Base-by-base conservation (phyloP, 164 flowering plant species). In the Aristolochia fimbriata region DNA sequence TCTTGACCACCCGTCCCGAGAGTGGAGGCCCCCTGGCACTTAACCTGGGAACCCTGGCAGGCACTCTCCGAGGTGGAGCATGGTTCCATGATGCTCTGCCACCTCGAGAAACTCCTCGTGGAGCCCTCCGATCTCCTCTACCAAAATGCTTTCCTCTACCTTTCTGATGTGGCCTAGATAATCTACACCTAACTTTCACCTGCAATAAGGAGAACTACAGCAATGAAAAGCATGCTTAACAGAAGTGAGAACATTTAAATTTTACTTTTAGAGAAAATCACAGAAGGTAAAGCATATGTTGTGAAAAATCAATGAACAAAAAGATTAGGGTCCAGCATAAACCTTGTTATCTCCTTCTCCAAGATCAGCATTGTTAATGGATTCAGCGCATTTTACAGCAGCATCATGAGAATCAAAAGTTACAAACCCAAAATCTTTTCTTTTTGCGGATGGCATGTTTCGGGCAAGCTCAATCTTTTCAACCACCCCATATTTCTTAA, bases 271-370 rank as follows among this genome's bases (percentile, higher is more conserved):
- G n/a, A 56, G 1, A 30, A 33, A 15, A 30, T 16, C 31, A 6
- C 30, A 13, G 15, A 30, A 56, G 16, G 2, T 10, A 16, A 30
- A 3, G 21, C 59, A 23, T 15, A 56, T 56, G 30, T 21, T 54
- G 31, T 24, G 23, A 37, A 49, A 49, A 49, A 54, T 22, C 17
- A 21, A 54, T 54, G 23, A 20, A 54, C 27, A 24, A 24, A 24
- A 23, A 15, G 11, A 54, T 24, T 15, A 56, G 41, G 12, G 13
- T 21, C 11, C 15, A 3, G 8, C 33, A 22, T 15, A 41, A 51
- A 93, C 99, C 99, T 93, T 91, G 62, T 58, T 68, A 48, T 81
- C 93, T 47, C 99, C 99, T 55, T 85, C 93, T 53, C 97, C 99
- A 69, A 93, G 52, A 59, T 93, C 99, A 20, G 85, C 65, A 81